A percentile compares a stretch with the other conserved stretches of the same genome.
Evolutionary conservation across 2,329 filamentous ascomycete species (phyloP).

Genomic region (Colletotrichum destructivum): DNA sequence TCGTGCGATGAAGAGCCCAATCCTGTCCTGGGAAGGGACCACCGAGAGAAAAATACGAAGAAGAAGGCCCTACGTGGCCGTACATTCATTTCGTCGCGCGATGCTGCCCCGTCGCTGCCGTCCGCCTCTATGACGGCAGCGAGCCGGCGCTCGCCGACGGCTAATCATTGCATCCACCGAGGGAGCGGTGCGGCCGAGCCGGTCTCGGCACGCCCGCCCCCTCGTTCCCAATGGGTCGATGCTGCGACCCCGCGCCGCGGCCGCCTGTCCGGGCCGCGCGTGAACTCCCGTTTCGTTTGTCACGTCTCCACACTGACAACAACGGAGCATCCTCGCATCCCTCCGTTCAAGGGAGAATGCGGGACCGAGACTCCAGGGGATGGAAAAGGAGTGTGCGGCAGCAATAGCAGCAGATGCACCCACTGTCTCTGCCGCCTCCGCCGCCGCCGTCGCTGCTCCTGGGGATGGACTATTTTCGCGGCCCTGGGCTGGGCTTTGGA

Average conservation of each 20-base stretch:
- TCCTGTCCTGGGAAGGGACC: slow-evolving; percentile 34
- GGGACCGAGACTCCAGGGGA: slow-evolving; percentile 41
- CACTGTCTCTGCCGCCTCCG: no score
- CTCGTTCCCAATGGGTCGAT: slow-evolving; percentile 64
- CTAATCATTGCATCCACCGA: slow-evolving; percentile 43
- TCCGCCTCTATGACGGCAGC: neutral
- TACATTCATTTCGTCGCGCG: slow-evolving; percentile 52
- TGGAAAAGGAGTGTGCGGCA: slow-evolving; percentile 24
- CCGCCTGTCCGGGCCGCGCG: slow-evolving; percentile 28
- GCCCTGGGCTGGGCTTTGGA: slow-evolving; percentile 49
- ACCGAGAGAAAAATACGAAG: slow-evolving; percentile 31
- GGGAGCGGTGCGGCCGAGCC: slow-evolving; percentile 57
- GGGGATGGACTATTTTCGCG: slow-evolving; percentile 42
- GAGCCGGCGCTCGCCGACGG: slow-evolving; percentile 30
- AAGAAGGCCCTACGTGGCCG: slow-evolving; percentile 45
- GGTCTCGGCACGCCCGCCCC: slow-evolving; percentile 54
- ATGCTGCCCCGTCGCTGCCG: slow-evolving; percentile 20
- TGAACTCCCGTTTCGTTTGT: slow-evolving; percentile 42
- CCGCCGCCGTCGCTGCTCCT: slow-evolving; percentile 15
- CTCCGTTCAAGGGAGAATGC: slow-evolving; percentile 25
- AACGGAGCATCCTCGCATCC: slow-evolving; percentile 33
- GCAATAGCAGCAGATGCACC: neutral
- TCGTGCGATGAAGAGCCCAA: slow-evolving; percentile 60
- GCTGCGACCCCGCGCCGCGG: slow-evolving; percentile 64
- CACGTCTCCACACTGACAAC: slow-evolving; percentile 38